A percentile compares a stretch with the other conserved stretches of the same genome.
These are phyloP conservation scores for Phytophthora agathidicida DNA, from an alignment of 352 stramenopile species.

Conservation along the genomic window DNA sequence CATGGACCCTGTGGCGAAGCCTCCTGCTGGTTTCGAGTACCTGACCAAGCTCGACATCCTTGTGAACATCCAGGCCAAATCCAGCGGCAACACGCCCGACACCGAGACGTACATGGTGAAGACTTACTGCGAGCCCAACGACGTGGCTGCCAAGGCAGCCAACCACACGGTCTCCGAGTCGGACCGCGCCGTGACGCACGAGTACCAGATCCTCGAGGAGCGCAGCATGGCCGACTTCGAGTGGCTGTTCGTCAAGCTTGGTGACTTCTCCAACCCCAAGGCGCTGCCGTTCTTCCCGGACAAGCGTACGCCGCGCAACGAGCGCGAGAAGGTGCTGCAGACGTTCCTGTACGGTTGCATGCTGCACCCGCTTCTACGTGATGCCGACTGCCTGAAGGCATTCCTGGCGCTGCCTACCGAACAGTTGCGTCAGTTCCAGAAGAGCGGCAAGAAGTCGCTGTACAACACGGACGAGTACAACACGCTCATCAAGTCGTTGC, in stretches of 20 bases:
- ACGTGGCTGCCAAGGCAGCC: slow-evolving; percentile 52
- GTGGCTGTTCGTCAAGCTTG: slow-evolving; percentile 79
- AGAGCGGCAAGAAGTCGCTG: slow-evolving; percentile 69
- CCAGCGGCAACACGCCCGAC: slow-evolving; percentile 46
- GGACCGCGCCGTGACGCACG: slow-evolving; percentile 75
- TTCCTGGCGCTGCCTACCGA: slow-evolving; percentile 80
- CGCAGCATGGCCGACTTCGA: slow-evolving; percentile 84
- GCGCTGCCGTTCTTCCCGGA: slow-evolving; percentile 83
- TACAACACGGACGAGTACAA: slow-evolving; percentile 86
- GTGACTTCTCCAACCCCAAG: slow-evolving; percentile 82
- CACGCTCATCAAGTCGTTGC: slow-evolving; percentile 73
- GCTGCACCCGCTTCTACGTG: slow-evolving; percentile 79
- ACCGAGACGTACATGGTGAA: slow-evolving; percentile 76
- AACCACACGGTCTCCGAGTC: slow-evolving; percentile 61
- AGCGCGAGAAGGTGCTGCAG: slow-evolving; percentile 76
- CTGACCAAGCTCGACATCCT: slow-evolving; percentile 86
- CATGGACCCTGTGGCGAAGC: slow-evolving; percentile 79
- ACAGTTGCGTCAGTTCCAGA: slow-evolving; percentile 77
- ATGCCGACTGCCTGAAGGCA: slow-evolving; percentile 82
- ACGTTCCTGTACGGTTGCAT: slow-evolving; percentile 84
- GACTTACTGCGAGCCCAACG: slow-evolving; percentile 82
- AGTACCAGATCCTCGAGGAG: slow-evolving; percentile 77
- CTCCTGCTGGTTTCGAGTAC: slow-evolving; percentile 84
- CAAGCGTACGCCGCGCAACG: slow-evolving; percentile 50
- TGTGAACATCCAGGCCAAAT: slow-evolving; percentile 54